A percentile compares a stretch with the other conserved stretches of the same genome.
These are phyloP conservation scores for Centaurea solstitialis DNA, from an alignment of 129 eudicot genomes.

Conservation along the genomic window DNA sequence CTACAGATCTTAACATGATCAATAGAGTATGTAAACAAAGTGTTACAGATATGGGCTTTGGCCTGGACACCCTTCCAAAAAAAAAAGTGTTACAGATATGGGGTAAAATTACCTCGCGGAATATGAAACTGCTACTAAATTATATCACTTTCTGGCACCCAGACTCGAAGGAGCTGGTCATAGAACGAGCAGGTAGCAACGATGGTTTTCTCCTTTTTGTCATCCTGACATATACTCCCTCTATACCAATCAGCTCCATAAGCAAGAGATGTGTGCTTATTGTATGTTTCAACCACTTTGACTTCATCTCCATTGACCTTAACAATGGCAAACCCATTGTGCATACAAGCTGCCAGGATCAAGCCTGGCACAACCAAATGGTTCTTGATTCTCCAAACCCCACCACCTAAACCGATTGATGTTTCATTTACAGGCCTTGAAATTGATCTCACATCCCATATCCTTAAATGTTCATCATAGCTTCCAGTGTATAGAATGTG, in stretches of 20 bases:
- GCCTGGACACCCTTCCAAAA: too few species aligned
- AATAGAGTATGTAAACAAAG: constrained; percentile 7
- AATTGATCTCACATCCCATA: constrained; percentile 81
- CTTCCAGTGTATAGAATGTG: constrained; percentile 71
- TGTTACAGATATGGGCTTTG: neutral
- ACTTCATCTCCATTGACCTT: constrained; percentile 42
- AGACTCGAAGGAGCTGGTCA: constrained; percentile 71
- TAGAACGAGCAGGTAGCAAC: constrained; percentile 93
- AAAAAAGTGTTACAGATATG: neutral
- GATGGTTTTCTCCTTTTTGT: constrained; percentile 40
- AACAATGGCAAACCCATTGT: constrained; percentile 87
- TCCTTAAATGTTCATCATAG: constrained; percentile 72
- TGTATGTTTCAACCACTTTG: constrained; percentile 52
- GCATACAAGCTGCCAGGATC: constrained; percentile 88
- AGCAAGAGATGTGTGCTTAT: constrained; percentile 80
- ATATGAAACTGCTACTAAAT: constrained; percentile 3
- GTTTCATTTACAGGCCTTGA: constrained; percentile 71
- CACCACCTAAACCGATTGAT: constrained; percentile 76
- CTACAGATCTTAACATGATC: constrained; percentile 1
- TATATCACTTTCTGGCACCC: constrained; percentile 66
- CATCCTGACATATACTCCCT: constrained; percentile 30
- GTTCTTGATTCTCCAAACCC: constrained; percentile 92
- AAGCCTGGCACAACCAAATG: constrained; percentile 57
- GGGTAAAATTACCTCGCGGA: neutral
- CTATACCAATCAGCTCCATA: constrained; percentile 98